Evolutionary conservation across 1,284 basidiomycete genomes (phyloP).

Genomic region (Exobasidium cylindrosporum): DNA sequence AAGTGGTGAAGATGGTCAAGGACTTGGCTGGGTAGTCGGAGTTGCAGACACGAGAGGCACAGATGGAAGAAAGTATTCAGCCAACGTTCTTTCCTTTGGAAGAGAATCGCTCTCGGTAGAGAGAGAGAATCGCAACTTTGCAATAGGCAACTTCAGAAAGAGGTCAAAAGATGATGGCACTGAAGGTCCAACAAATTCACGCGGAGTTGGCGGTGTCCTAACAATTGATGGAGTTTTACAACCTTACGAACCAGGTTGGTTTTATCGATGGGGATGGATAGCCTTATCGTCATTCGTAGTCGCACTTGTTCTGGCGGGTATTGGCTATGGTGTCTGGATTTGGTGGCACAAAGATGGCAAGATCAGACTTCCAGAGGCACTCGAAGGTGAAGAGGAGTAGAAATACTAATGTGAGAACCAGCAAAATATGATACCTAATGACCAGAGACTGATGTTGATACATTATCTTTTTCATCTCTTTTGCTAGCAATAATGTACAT

Average conservation of each 20-base stretch:
- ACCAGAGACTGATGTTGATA: slow-evolving; percentile 4
- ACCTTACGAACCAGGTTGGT: slow-evolving; percentile 71
- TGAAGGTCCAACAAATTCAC: slow-evolving; percentile 13
- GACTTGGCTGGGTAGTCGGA: slow-evolving; percentile 74
- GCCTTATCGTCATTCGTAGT: slow-evolving; percentile 7
- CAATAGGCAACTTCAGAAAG: slow-evolving; percentile 1
- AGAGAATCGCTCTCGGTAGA: slow-evolving; percentile 63
- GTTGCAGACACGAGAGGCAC: slow-evolving; percentile 81
- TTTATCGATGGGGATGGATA: slow-evolving; percentile 35
- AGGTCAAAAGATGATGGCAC: neutral
- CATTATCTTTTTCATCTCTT: neutral
- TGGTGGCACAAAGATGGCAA: slow-evolving; percentile 9
- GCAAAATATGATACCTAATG: no score
- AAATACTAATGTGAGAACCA: neutral
- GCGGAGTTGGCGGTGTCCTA: slow-evolving; percentile 66
- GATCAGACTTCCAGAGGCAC: slow-evolving; percentile 24
- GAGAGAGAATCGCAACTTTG: slow-evolving; percentile 6
- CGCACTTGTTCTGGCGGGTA: slow-evolving; percentile 8
- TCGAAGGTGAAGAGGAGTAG: slow-evolving; percentile 35
- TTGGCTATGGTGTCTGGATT: slow-evolving; percentile 12
- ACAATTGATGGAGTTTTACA: slow-evolving; percentile 77
- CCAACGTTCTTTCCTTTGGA: slow-evolving; percentile 74
- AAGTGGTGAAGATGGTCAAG: slow-evolving; percentile 50
- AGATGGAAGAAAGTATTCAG: slow-evolving; percentile 68
- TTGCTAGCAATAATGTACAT: neutral